Evolutionary conservation across 2,329 filamentous ascomycete genomes (phyloP).

Genomic region (Fusarium sambucinum): DNA sequence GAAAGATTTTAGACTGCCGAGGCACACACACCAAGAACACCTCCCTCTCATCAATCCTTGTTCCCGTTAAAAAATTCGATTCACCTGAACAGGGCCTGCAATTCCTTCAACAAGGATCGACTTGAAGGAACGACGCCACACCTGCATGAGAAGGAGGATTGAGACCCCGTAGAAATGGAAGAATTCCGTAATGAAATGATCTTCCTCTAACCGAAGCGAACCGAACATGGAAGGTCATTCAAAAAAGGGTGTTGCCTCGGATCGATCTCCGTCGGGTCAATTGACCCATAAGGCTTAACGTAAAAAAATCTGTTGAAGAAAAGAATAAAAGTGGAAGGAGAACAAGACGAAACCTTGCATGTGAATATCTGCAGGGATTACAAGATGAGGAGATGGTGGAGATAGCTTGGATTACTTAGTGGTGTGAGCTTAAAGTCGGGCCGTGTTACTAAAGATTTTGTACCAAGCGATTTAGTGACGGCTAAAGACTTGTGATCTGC

Average conservation of each 20-base stretch:
- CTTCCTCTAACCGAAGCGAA: neutral
- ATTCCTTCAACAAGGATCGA: neutral
- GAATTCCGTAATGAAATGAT: neutral
- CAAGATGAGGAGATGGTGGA: neutral
- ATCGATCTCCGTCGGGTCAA: slow-evolving; percentile 8
- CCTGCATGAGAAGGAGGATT: neutral
- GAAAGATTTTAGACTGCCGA: neutral
- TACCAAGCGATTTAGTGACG: neutral
- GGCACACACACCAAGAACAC: neutral
- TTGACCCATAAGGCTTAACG: neutral
- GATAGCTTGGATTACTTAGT: neutral
- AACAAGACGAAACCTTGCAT: neutral
- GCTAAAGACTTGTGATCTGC: neutral
- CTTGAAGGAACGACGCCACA: neutral
- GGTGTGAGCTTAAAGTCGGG: neutral
- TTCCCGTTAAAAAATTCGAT: neutral
- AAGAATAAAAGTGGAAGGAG: neutral
- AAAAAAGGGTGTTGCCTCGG: neutral
- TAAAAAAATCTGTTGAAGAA: neutral
- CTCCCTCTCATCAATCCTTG: neutral
- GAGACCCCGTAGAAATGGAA: neutral
- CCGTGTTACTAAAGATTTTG: neutral
- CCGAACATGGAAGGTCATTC: neutral
- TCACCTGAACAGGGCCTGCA: neutral
- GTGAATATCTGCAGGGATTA: neutral